Percentiles rank a stretch among this genome's conserved stretches.
phyloP scores from a whole-genome alignment of 805 yeast genomes.

The Barnettozyma siamensis region DNA sequence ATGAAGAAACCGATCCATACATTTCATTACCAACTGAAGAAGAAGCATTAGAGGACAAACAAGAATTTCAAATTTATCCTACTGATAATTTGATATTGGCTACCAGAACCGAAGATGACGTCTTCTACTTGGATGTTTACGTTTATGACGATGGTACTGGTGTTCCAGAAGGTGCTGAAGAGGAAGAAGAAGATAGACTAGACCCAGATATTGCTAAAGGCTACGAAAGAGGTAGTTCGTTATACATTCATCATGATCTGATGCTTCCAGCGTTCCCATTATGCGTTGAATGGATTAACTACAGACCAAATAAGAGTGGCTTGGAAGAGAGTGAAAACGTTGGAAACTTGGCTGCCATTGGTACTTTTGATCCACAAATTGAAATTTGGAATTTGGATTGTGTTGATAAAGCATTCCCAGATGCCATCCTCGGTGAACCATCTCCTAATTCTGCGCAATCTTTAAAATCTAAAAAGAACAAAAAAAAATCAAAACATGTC shows the following conservation, averaged over 20 bases:
- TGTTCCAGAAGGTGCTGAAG: constrained; percentile 61
- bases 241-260: constrained; percentile 93
- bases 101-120: constrained; percentile 93
- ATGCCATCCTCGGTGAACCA: constrained; percentile 81
- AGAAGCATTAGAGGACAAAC: constrained; percentile 70
- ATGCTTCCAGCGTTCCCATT: constrained; percentile 97
- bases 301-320: constrained; percentile 42
- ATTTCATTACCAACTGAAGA: constrained; percentile 40
- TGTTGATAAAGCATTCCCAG: constrained; percentile 92
- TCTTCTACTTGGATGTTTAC: constrained; percentile 87
- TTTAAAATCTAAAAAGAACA: constrained; percentile 36
- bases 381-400: constrained; percentile 95
- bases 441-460: constrained; percentile 24
- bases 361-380: constrained; percentile 95
- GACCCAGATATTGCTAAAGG: constrained; percentile 78
- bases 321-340: constrained; percentile 40
- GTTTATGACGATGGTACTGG: constrained; percentile 93
- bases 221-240: constrained; percentile 59
- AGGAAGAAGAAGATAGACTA: constrained; percentile 55
- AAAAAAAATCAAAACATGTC: constrained; percentile 47
- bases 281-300: constrained; percentile 93
- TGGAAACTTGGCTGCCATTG: constrained; percentile 93
- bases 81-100: constrained; percentile 87
- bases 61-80: constrained; percentile 80
- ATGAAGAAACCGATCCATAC: constrained; percentile 37